Base-by-base conservation (phyloP, 805 yeast species). In the Spathaspora gorwiae region DNA sequence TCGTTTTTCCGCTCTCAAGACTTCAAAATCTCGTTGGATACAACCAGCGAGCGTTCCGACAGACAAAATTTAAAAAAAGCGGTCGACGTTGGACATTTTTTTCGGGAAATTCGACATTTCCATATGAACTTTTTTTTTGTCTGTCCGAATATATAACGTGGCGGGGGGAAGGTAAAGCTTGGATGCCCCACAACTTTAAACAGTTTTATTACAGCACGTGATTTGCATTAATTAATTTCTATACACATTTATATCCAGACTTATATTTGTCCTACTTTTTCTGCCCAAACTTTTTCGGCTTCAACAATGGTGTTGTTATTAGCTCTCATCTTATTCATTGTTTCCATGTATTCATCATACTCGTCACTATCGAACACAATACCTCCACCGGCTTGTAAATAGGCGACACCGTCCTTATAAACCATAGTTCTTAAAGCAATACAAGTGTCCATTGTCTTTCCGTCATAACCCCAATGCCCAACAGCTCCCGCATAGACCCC, bases 401-500 rank as follows among this genome's bases (percentile, higher is more conserved):
- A 92, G 0, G 97, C 97, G 43, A 79, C 73, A 26, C 90, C 92
- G 54, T 92, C 88, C 61, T 94, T 94, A 61, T 79, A 84, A 38
- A 94, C 90, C 99, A 94, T 92, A 0, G 99, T 94, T 68, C 99
- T 80, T 56, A 94, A 73, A 0, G 99, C 99, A 62, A 94, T 94
- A 68, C 99, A 94, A 1, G 98, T 94, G 61, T 94, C 95, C 98
- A 94, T 92, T 27, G 89, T 78, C 55, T 79, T 81, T n/a, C 92
- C 89, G 58, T 90, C 96, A 62, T 90, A 94, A 1, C 96, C 90
- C 97, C 97, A 94, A 62, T 87, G 86, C 7, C 99, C 99, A 14
- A 94, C 98, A 2, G 99, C 99, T 50, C 99, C 99, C 0, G 99
- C 99, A 61, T 94, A 94, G 7, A 92, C 90, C 39, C 98, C 99